Base-by-base conservation (phyloP, 768 basidiomycete genomes). In the Mycena kentingensis region DNA sequence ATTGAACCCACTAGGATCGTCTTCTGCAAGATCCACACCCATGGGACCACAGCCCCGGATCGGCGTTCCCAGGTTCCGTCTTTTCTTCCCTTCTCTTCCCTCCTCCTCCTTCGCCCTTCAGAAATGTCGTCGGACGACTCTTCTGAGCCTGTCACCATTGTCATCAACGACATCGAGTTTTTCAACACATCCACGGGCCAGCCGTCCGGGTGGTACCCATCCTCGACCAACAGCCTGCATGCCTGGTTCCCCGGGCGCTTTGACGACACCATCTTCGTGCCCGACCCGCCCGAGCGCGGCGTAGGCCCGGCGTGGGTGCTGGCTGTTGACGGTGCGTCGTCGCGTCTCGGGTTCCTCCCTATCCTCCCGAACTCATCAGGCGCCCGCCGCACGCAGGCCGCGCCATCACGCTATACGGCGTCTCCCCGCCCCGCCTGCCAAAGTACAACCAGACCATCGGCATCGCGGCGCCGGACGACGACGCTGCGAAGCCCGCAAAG, bases 121-220 rank as follows among this genome's bases (percentile, higher is more conserved):
- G n/a, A n/a, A n/a, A n/a, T n/a, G n/a, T n/a, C n/a, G n/a, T n/a
- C n/a, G n/a, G n/a, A n/a, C n/a, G n/a, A n/a, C n/a, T n/a, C n/a
- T n/a, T 36, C 51, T 25, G 51, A 52, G 3, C 12, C 43, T 19
- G 51, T 52, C 19, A 52, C 51, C 34, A 38, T 46, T 28, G 11
- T 52, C 11, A 46, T 52, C 35, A 37, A 37, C 21, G 35, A 45
- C 34, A 16, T 4, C 34, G 24, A 38, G 24, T n/a, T 46, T 27
- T 10, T 11, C 36, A 10, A 10, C 36, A n/a, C n/a, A n/a, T n/a
- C n/a, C n/a, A n/a, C n/a, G n/a, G 49, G 49, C 24, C 28, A 41
- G 25, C 7, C 35, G 22, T 34, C 35, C 16, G 34, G 16, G 11
- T 48, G 47, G 47, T 26, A 16, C 25, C 19, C 13, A 1, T 37